Evolutionary conservation across 2,329 filamentous ascomycete species (phyloP), one percentile per base, ranked within the genome.

Genomic region (Tolypocladium paradoxum): DNA sequence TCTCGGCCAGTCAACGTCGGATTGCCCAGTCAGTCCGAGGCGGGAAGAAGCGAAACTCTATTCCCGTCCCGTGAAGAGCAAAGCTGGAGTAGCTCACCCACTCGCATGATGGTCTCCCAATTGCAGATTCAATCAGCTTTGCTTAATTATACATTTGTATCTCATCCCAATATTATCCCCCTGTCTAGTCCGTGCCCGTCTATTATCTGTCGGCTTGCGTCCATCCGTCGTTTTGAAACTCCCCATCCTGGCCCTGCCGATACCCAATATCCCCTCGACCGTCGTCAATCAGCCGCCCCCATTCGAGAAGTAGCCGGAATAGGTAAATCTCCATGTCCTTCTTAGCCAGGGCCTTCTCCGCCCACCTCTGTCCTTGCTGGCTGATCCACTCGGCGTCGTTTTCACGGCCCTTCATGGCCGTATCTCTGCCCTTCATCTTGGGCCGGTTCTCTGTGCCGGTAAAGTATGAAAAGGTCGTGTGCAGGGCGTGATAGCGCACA

Each of bases 241-340:
- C 58, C n/a, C 65, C 67, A 16, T 62, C 61, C 29, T 57, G 56
- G 37, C 62, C 57, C 48, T 57, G 62, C 33, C 58, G 58, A 51
- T 65, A 69, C n/a, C 71, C 72, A 56, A 77, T 65, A 14, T 69
- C 67, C n/a, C 78, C 73, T 56, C 77, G 66, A 38, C 70, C 63
- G 61, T 90, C 85, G 67, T 87, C 79, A 24, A 85, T 77, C 46
- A 90, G 63, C 56, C 87, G 71, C 2, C 78, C 87, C 85, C 87
- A 93, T 71, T 93, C 88, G 22, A 93, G 69, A 60, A 93, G 68
- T 55, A 93, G 65, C 48, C 88, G 73, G 63, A 91, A 93, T 61
- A 92, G 75, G 62, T 93, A 93, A 11, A 90, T 78, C 66, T 90
- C 85, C 80, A 87, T 88, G 62, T 93, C 89, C 65, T 85, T 84